Evolutionary conservation across 148 eudicot genomes (phyloP).

Genomic region (Cornus kousa): DNA sequence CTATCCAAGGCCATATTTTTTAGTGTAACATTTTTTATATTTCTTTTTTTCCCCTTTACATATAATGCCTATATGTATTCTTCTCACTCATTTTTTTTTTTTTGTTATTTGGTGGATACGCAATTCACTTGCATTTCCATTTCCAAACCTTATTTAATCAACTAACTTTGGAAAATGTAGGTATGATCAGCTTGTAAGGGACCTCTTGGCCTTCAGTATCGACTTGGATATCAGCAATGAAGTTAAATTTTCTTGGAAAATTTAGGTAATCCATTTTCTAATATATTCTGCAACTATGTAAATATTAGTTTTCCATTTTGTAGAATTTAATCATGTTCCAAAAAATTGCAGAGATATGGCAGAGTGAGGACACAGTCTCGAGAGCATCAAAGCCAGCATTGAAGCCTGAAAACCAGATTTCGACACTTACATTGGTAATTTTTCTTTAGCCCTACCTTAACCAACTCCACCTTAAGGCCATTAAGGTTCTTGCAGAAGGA

Average conservation of each 20-base stretch:
- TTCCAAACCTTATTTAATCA: neutral
- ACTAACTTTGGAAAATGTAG: slow-evolving; percentile 25
- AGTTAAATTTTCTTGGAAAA: slow-evolving; percentile 97
- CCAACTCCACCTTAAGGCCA: too few relatives aligned
- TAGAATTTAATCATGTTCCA: neutral
- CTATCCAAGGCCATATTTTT: neutral
- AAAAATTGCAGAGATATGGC: slow-evolving; percentile 85
- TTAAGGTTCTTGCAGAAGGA: too few relatives aligned
- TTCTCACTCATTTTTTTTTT: too few relatives aligned
- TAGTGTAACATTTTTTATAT: neutral
- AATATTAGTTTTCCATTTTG: neutral
- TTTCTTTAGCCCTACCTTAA: neutral
- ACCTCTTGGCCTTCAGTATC: slow-evolving; percentile 90
- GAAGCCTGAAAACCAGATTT: slow-evolving; percentile 98
- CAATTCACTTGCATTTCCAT: neutral
- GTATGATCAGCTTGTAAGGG: slow-evolving; percentile 89
- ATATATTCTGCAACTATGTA: neutral
- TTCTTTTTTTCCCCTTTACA: neutral
- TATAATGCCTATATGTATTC: too few relatives aligned
- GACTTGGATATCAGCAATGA: slow-evolving; percentile 94
- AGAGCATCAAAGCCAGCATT: slow-evolving; percentile 97
- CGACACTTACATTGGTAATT: slow-evolving; percentile 91
- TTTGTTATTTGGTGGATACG: neutral
- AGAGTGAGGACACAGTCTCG: slow-evolving; percentile 98
- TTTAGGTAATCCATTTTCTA: slow-evolving; percentile 53